These are phyloP conservation scores for Dactylis glomerata DNA, from an alignment of 176 grass and related monocot genomes.

Conservation along the genomic window DNA sequence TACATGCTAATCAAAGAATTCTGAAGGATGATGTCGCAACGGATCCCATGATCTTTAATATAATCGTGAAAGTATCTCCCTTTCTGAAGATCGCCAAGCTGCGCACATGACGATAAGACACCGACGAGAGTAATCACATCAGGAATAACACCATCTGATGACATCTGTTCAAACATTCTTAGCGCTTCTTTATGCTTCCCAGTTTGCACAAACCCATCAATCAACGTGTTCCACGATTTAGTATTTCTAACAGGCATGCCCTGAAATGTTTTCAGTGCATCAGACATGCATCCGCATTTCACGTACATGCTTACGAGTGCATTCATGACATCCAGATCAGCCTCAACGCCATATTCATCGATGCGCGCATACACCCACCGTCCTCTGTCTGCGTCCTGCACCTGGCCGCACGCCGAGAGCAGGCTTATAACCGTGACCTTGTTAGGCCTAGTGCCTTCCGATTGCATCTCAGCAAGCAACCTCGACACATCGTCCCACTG, in stretches of 20 bases:
- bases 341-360: conserved; percentile 43
- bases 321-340: conserved; percentile 53
- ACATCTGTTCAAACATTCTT: conserved; percentile 51
- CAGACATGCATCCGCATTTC: conserved; percentile 44
- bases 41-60: conserved; percentile 31
- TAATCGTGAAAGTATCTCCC: conserved; percentile 51
- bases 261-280: conserved; percentile 50
- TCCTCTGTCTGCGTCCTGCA: conserved; percentile 35
- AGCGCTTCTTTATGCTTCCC: conserved; percentile 43
- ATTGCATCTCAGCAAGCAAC: conserved; percentile 63
- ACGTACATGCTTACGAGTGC: conserved; percentile 61
- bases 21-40: conserved; percentile 44
- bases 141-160: conserved; percentile 16
- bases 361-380: conserved; percentile 56
- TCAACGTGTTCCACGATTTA: conserved; percentile 68
- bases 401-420: conserved; percentile 56
- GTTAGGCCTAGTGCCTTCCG: conserved; percentile 48
- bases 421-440: conserved; percentile 62
- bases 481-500: conserved; percentile 42
- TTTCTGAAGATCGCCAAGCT: conserved; percentile 58
- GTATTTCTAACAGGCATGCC: conserved; percentile 50
- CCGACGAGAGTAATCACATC: conserved; percentile 53
- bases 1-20: conserved; percentile 92
- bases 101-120: conserved; percentile 66
- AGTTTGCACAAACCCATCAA: conserved; percentile 62